Evolutionary conservation across 805 yeast species (phyloP).

Genomic region (Pichia californica): DNA sequence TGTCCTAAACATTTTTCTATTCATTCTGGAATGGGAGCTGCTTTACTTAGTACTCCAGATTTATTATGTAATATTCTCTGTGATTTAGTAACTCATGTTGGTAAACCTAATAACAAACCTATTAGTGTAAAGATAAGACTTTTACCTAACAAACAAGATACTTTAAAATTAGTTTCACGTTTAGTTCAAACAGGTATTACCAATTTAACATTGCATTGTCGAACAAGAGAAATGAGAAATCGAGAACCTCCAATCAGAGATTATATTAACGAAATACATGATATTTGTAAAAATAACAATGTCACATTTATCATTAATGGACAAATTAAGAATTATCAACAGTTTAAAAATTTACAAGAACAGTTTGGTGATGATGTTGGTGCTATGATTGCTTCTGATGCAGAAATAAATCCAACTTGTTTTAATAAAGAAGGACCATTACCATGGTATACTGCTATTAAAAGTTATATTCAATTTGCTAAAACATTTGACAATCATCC

Average conservation of each 20-base stretch:
- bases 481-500: slow-evolving; percentile 51
- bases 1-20: slow-evolving; percentile 95
- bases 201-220: slow-evolving; percentile 85
- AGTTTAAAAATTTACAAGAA: slow-evolving; percentile 45
- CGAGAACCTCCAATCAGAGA: slow-evolving; percentile 75
- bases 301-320: slow-evolving; percentile 84
- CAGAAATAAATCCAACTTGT: slow-evolving; percentile 80
- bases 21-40: slow-evolving; percentile 98
- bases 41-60: slow-evolving; percentile 77
- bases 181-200: slow-evolving; percentile 73
- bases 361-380: slow-evolving; percentile 62
- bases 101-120: slow-evolving; percentile 67
- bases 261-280: slow-evolving; percentile 54
- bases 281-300: slow-evolving; percentile 51
- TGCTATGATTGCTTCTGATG: slow-evolving; percentile 89
- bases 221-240: slow-evolving; percentile 84
- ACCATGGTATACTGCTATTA: slow-evolving; percentile 49
- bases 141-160: slow-evolving; percentile 54
- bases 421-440: slow-evolving; percentile 42
- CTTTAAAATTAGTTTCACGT: slow-evolving; percentile 51
- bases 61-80: slow-evolving; percentile 60
- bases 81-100: slow-evolving; percentile 71
- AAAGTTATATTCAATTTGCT: slow-evolving; percentile 53
- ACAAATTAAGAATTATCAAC: slow-evolving; percentile 49
- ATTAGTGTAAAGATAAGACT: slow-evolving; percentile 88